Percentiles rank a stretch among this genome's conserved stretches.
Conservation (phyloP, 495 filamentous ascomycete genomes). For the Jackrogersella minutella region DNA sequence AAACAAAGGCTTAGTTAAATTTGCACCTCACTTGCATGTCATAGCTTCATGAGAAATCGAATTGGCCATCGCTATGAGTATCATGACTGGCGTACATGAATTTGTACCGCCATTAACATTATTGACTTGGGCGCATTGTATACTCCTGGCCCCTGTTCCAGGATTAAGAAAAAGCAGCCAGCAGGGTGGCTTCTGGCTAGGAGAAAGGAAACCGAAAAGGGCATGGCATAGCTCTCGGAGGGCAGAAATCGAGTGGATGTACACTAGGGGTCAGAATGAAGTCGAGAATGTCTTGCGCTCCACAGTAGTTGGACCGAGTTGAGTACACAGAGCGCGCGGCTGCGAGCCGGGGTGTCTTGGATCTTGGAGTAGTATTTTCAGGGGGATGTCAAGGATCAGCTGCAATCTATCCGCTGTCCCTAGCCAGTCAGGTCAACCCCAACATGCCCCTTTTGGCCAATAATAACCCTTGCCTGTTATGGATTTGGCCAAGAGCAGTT, state of each 20-base stretch:
- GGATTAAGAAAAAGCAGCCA: slow-evolving; percentile 19
- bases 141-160: slow-evolving; percentile 39
- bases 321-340: slow-evolving; percentile 41
- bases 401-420: slow-evolving; percentile 33
- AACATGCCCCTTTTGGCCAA: slow-evolving; percentile 19
- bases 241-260: slow-evolving; percentile 10
- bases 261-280: slow-evolving; percentile 24
- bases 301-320: slow-evolving; percentile 31
- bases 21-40: not conserved
- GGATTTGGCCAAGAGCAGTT: slow-evolving; percentile 17
- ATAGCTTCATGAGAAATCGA: not conserved
- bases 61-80: not conserved
- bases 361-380: slow-evolving; percentile 39
- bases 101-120: slow-evolving; percentile 11
- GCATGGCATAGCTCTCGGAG: slow-evolving; percentile 25
- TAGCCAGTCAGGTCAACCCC: slow-evolving; percentile 28
- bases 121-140: not conserved
- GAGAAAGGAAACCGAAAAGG: slow-evolving; percentile 30
- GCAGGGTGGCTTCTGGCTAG: slow-evolving; percentile 26
- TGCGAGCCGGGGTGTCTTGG: slow-evolving; percentile 36
- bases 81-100: not conserved
- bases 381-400: slow-evolving; percentile 33
- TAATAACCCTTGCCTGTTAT: slow-evolving; percentile 18
- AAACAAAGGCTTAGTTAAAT: not conserved
- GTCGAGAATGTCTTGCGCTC: slow-evolving; percentile 30